Evolutionary conservation across 345 rosid genomes (phyloP), one percentile per base, ranked within the genome.

Genomic region (Bretschneidera sinensis): DNA sequence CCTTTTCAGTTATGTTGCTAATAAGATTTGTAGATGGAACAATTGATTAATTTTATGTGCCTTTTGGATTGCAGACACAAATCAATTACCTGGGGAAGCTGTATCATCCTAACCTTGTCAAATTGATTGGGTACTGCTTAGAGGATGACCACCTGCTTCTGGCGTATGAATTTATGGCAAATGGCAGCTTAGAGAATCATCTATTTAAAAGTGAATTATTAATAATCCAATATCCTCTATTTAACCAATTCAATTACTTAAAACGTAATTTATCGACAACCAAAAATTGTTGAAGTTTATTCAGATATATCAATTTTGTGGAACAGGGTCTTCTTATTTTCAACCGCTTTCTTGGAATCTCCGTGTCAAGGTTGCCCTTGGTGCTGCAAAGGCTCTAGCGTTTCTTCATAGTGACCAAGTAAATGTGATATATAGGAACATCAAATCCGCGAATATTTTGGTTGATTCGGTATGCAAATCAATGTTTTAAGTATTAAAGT

Each of bases 171-270:
- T 94, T 90, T 65, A 86, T 94, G 99, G 83, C 86, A 15, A 83
- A 81, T 49, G 97, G 99, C 51, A 94, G 99, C 82, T 75, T 94
- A 78, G 99, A 94, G 59, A 79, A 94, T 74, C 97, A 94, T 76
- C 59, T 94, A 15, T 94, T 94, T 65, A 68, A 81, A 73, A 81
- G 99, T 94, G 63, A 80, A 92, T 71, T 61, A 4, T 21, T 20
- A 5, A 50, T 9, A 11, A n/a, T n/a, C n/a, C n/a, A 55, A 9
- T 15, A 31, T 10, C 52, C 43, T 62, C 23, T n/a, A n/a, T n/a
- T 51, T 25, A 17, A 15, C 65, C 19, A 33, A 9, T 16, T 43
- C 10, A 24, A 17, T 5, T 15, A 17, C 19, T 31, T n/a, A n/a
- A 39, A 1, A 39, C 4, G 45, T n/a, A n/a, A n/a, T n/a, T n/a